These are phyloP conservation scores for Geotrichum candidum DNA, from an alignment of 1,139 yeast genomes.

Conservation along the genomic window DNA sequence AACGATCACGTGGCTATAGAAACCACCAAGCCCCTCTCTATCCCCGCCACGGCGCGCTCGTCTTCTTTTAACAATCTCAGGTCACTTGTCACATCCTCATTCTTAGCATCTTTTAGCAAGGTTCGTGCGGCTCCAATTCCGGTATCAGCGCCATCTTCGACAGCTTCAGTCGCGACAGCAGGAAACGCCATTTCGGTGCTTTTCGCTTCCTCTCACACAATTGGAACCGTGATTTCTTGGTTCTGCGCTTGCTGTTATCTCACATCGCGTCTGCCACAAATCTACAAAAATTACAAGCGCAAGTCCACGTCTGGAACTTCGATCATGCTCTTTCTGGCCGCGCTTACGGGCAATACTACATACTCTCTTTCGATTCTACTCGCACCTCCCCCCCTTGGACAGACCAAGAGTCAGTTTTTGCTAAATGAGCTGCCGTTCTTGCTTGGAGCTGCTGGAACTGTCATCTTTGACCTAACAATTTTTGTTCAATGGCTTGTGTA, in stretches of 20 bases:
- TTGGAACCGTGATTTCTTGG: conserved; percentile 71
- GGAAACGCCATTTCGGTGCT: neutral
- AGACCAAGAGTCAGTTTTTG: conserved; percentile 47
- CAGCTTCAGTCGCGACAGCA: conserved; percentile 17
- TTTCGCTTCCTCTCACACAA: conserved; percentile 16
- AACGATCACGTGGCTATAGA: conserved; percentile 9
- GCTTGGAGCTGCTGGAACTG: conserved; percentile 81
- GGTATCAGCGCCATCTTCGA: conserved; percentile 23
- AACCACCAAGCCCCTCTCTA: conserved; percentile 3
- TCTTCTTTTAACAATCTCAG: conserved; percentile 16
- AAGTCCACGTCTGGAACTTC: conserved; percentile 83
- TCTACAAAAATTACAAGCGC: conserved; percentile 64
- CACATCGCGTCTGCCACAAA: conserved; percentile 78
- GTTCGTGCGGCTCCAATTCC: conserved; percentile 24
- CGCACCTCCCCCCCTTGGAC: conserved; percentile 38
- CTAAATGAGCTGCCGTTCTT: conserved; percentile 73
- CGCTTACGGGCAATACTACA: conserved; percentile 72
- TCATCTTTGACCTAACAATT: conserved; percentile 67
- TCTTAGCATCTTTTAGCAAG: conserved; percentile 29
- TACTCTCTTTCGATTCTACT: conserved; percentile 66
- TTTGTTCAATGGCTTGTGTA: conserved; percentile 53
- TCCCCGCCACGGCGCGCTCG: conserved; percentile 8
- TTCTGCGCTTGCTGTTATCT: conserved; percentile 70
- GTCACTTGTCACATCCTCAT: conserved; percentile 28
- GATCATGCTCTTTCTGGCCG: conserved; percentile 70